Percentiles rank a stretch among this genome's conserved stretches.
These are phyloP conservation scores for Apiospora aurea DNA, from an alignment of 2,329 filamentous ascomycete species.

Conservation along the genomic window DNA sequence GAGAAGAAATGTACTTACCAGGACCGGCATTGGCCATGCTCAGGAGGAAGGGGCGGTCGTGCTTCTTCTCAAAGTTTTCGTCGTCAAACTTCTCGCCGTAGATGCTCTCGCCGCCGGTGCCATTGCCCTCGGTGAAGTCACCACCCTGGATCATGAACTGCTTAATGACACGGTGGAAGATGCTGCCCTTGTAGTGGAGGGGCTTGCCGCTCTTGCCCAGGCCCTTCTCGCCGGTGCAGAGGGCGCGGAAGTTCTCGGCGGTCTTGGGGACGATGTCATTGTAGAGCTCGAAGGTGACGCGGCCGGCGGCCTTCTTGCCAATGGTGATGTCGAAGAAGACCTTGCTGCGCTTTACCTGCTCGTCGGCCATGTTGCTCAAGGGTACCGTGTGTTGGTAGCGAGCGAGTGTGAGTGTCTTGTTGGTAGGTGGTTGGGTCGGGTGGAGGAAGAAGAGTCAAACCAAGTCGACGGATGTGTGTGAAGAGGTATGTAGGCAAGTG, in stretches of 20 bases:
- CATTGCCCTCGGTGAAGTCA: slow-evolving; percentile 94
- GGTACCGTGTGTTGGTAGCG: not conserved
- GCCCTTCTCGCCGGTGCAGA: slow-evolving; percentile 96
- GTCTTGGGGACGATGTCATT: slow-evolving; percentile 86
- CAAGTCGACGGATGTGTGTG: not conserved
- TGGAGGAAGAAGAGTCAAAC: not conserved
- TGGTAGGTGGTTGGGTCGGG: not conserved
- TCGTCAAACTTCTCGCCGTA: slow-evolving; percentile 98
- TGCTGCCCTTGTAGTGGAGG: slow-evolving; percentile 90
- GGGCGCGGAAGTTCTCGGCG: slow-evolving; percentile 91
- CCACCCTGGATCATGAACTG: slow-evolving; percentile 99
- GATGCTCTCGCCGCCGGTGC: slow-evolving; percentile 95
- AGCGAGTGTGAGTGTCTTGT: not conserved
- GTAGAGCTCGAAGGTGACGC: slow-evolving; percentile 87
- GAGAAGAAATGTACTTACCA: slow-evolving; percentile 59
- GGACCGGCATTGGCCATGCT: slow-evolving; percentile 98
- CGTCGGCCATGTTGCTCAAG: slow-evolving; percentile 41
- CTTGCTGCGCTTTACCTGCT: slow-evolving; percentile 68
- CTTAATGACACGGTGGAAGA: slow-evolving; percentile 97
- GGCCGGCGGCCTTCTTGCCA: slow-evolving; percentile 74
- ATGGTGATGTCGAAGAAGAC: slow-evolving; percentile 96
- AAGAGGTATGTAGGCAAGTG: not conserved
- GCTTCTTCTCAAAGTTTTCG: slow-evolving; percentile 92
- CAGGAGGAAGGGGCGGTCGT: slow-evolving; percentile 90
- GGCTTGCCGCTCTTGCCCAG: slow-evolving; percentile 80